Evolutionary conservation across 1,284 basidiomycete species (phyloP).

Genomic region (Ustilago trichophora): DNA sequence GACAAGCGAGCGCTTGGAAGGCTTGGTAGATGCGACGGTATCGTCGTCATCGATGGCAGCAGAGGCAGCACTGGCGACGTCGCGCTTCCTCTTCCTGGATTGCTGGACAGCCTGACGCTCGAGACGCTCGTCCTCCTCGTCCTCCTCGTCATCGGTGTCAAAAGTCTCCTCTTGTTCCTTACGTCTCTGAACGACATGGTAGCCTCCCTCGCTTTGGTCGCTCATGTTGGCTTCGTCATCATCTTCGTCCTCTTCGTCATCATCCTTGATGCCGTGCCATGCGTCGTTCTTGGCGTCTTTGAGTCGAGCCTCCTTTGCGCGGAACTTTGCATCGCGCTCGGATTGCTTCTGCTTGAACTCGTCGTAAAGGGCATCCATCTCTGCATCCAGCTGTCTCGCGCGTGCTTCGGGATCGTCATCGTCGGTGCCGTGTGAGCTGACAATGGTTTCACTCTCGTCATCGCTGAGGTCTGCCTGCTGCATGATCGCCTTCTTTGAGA

Average conservation of each 20-base stretch:
- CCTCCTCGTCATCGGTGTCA: slow-evolving; percentile 69
- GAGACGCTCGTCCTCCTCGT: slow-evolving; percentile 65
- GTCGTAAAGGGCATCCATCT: slow-evolving; percentile 88
- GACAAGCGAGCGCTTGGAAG: slow-evolving; percentile 37
- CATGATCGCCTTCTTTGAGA: slow-evolving; percentile 25
- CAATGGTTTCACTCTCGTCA: slow-evolving; percentile 68
- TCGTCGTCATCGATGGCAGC: slow-evolving; percentile 6
- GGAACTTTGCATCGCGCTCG: slow-evolving; percentile 89
- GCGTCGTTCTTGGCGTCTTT: slow-evolving; percentile 72
- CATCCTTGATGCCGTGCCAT: slow-evolving; percentile 62
- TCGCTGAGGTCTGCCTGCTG: slow-evolving; percentile 70
- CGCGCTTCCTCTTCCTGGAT: slow-evolving; percentile 51
- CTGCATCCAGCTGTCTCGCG: slow-evolving; percentile 74
- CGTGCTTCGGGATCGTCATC: slow-evolving; percentile 71
- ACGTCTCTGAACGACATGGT: slow-evolving; percentile 75
- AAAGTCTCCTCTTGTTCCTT: slow-evolving; percentile 74
- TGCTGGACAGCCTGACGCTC: slow-evolving; percentile 61
- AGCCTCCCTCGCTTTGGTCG: slow-evolving; percentile 72
- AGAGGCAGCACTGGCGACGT: slow-evolving; percentile 3
- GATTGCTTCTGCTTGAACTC: slow-evolving; percentile 82
- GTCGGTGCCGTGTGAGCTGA: slow-evolving; percentile 72
- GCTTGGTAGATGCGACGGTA: slow-evolving; percentile 25
- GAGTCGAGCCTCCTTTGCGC: slow-evolving; percentile 81
- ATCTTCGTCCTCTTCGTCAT: slow-evolving; percentile 57
- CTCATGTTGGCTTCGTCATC: slow-evolving; percentile 66